Percentiles rank a stretch among this genome's conserved stretches.
Conservation (phyloP, 2,329 filamentous ascomycete species). For the Penicillium sp. region DNA sequence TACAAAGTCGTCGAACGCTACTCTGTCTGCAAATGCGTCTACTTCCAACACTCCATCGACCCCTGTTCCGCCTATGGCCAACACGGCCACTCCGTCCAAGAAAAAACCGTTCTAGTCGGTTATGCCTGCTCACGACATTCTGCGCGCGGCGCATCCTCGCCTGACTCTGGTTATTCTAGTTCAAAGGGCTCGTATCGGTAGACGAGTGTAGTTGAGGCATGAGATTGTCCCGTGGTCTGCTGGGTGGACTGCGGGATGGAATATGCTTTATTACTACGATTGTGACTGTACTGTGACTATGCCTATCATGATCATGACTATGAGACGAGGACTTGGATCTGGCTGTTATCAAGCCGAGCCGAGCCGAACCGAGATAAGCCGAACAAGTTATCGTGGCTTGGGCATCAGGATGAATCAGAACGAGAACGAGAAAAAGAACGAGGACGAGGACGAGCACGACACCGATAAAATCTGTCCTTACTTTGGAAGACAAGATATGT, state of each 20-base stretch:
- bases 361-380: background rate
- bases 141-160: slow-evolving; percentile 19
- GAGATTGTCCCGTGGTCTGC: background rate
- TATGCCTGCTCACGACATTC: slow-evolving; percentile 72
- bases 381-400: background rate
- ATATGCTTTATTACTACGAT: background rate
- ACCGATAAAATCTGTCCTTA: background rate
- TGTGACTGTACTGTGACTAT: background rate
- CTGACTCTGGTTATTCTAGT: slow-evolving; percentile 37
- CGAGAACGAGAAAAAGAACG: background rate
- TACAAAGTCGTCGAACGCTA: slow-evolving; percentile 86
- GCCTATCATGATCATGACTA: background rate
- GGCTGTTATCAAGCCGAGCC: background rate
- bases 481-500: background rate
- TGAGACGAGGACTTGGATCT: background rate
- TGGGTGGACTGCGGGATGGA: background rate
- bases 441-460: background rate
- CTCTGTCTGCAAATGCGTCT: slow-evolving; percentile 84
- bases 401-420: background rate
- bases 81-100: slow-evolving; percentile 72
- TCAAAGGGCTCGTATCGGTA: slow-evolving; percentile 31
- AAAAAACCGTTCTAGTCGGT: slow-evolving; percentile 80
- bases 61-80: slow-evolving; percentile 78
- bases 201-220: background rate
- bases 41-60: slow-evolving; percentile 86